Conservation (phyloP, 225 moss, liverwort and hornwort genomes). For the Thuidium tamariscinum region DNA sequence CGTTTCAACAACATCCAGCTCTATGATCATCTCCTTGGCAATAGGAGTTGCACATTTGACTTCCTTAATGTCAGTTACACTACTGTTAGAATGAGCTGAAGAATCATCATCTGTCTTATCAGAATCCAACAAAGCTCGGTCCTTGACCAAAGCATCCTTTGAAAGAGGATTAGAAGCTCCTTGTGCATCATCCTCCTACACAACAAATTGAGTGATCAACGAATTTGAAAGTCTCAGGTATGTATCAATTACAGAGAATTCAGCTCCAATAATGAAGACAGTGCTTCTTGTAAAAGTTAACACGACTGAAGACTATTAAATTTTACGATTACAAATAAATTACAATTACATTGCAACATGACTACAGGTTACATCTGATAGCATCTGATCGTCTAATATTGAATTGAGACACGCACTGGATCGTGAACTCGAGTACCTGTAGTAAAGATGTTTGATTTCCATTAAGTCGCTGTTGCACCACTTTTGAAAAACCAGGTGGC, state of each 20-base stretch:
- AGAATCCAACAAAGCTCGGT: constrained; percentile 24
- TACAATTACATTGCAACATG: background rate
- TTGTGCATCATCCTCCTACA: constrained; percentile 64
- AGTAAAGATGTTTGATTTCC: constrained; percentile 20
- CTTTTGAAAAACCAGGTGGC: constrained; percentile 96
- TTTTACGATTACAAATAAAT: background rate
- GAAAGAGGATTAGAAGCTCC: constrained; percentile 23
- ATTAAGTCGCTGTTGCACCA: constrained; percentile 45
- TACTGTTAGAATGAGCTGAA: constrained; percentile 29
- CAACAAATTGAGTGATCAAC: constrained; percentile 2
- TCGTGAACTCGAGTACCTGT: constrained; percentile 23
- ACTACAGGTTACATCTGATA: background rate
- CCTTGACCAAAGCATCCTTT: constrained; percentile 23
- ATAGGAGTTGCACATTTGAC: constrained; percentile 19
- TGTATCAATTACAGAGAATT: background rate
- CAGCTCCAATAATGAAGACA: background rate
- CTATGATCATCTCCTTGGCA: constrained; percentile 36
- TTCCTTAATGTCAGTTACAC: constrained; percentile 30
- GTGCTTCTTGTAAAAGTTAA: background rate
- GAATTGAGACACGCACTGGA: background rate
- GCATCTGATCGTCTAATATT: background rate
- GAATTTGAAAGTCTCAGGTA: background rate
- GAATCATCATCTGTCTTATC: constrained; percentile 31
- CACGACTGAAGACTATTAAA: background rate
- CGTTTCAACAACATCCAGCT: constrained; percentile 39